A percentile compares a stretch with the other conserved stretches of the same genome.
Conservation (phyloP, 768 basidiomycete genomes). For the Hygrocybe coccinea region DNA sequence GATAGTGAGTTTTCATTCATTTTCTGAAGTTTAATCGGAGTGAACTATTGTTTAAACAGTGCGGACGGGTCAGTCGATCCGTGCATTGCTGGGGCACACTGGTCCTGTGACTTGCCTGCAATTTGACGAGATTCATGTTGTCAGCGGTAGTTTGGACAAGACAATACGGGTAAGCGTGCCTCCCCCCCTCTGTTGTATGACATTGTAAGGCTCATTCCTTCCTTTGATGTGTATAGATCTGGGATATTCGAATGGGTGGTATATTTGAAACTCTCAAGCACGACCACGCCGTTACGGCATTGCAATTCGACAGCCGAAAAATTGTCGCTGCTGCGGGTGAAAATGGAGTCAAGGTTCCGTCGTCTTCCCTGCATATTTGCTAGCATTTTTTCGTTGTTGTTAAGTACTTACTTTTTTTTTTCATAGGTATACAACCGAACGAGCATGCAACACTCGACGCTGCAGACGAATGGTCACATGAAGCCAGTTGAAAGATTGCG, state of each 20-base stretch:
- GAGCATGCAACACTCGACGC: constrained; percentile 77
- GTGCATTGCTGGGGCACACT: constrained; percentile 89
- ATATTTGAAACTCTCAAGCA: constrained; percentile 86
- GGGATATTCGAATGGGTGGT: constrained; percentile 91
- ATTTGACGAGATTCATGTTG: constrained; percentile 93
- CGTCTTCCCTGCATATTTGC: too few species aligned
- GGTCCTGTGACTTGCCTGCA: constrained; percentile 90
- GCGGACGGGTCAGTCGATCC: constrained; percentile 95
- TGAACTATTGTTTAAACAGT: constrained; percentile 50
- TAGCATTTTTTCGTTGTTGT: too few species aligned
- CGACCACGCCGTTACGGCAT: constrained; percentile 82
- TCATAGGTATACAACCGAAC: constrained; percentile 90
- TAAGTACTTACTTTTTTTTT: neutral
- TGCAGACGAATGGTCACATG: constrained; percentile 90
- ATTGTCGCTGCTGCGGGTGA: constrained; percentile 90
- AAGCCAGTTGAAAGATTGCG: constrained; percentile 82
- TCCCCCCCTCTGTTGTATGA: constrained; percentile 5
- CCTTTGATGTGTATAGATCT: constrained; percentile 54
- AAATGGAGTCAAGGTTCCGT: constrained; percentile 92
- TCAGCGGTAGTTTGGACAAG: constrained; percentile 91
- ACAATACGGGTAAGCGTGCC: constrained; percentile 65
- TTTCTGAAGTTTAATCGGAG: constrained; percentile 5
- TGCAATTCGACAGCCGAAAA: constrained; percentile 95
- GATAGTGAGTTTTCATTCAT: constrained; percentile 69
- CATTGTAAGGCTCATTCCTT: neutral